phyloP scores from a whole-genome alignment of 371 early-diverging fungal species.

The Lichtheimia ornata region DNA sequence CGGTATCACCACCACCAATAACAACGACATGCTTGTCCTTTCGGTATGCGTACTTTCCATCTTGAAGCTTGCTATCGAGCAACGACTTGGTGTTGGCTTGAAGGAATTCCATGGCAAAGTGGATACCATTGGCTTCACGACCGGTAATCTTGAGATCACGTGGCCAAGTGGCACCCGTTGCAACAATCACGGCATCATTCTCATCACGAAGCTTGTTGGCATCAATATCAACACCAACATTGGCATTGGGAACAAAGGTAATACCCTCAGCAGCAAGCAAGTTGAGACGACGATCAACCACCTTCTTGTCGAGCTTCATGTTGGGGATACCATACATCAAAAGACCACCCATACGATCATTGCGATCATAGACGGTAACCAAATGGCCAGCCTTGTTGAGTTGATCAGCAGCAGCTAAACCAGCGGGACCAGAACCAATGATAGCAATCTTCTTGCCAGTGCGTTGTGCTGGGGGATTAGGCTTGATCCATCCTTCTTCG shows the following conservation, averaged over 20 bases:
- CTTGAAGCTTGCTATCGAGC: slow-evolving; percentile 73
- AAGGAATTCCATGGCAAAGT: slow-evolving; percentile 98
- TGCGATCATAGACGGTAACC: slow-evolving; percentile 95
- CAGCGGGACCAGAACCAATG: slow-evolving; percentile 96
- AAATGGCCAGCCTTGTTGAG: slow-evolving; percentile 94
- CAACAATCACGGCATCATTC: slow-evolving; percentile 86
- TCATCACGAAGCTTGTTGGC: slow-evolving; percentile 60
- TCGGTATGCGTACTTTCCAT: slow-evolving; percentile 81
- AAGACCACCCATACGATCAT: slow-evolving; percentile 94
- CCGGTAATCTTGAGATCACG: slow-evolving; percentile 90
- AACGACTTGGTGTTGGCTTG: slow-evolving; percentile 87
- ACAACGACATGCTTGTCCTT: slow-evolving; percentile 94
- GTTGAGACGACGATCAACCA: slow-evolving; percentile 92
- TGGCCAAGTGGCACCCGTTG: slow-evolving; percentile 97
- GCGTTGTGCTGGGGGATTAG: slow-evolving; percentile 75
- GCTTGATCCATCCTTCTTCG: slow-evolving; percentile 94
- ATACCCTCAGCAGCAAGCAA: slow-evolving; percentile 92
- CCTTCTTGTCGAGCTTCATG: slow-evolving; percentile 97
- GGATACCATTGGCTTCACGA: slow-evolving; percentile 85
- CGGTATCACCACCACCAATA: slow-evolving; percentile 98
- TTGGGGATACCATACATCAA: slow-evolving; percentile 98
- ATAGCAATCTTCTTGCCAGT: slow-evolving; percentile 87
- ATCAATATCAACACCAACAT: slow-evolving; percentile 85
- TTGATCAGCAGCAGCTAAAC: slow-evolving; percentile 95
- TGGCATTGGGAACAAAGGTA: slow-evolving; percentile 78